A percentile compares a stretch with the other conserved stretches of the same genome.
Evolutionary conservation across 345 rosid genomes (phyloP).

Genomic region (Hirschfeldia incana): DNA sequence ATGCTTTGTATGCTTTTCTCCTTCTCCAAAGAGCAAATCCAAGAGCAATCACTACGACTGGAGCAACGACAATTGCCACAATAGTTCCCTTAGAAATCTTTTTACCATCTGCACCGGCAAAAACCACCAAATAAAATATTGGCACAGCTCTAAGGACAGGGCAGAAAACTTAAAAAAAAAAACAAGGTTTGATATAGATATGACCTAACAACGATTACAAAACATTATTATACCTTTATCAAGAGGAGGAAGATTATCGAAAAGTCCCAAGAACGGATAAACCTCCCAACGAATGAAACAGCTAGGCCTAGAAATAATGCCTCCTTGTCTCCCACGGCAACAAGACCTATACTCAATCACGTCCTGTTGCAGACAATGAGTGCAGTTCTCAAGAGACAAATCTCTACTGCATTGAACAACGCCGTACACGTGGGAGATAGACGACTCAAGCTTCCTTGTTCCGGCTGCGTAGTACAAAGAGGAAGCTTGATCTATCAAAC

Average conservation of each 20-base stretch:
- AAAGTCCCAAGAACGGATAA: constrained; percentile 30
- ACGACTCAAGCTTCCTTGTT: background rate
- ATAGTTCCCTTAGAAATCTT: constrained; percentile 11
- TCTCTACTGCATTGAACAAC: constrained; percentile 54
- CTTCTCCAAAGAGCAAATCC: constrained; percentile 4
- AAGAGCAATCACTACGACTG: constrained; percentile 8
- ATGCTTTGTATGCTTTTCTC: background rate
- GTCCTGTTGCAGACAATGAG: constrained; percentile 30
- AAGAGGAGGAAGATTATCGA: background rate
- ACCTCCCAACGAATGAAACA: constrained; percentile 44
- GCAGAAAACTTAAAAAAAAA: background rate
- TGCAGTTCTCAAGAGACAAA: constrained; percentile 30
- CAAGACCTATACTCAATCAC: constrained; percentile 19
- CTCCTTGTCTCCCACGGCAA: constrained; percentile 42
- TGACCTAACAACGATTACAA: background rate
- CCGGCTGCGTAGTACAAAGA: constrained; percentile 39
- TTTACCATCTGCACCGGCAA: constrained; percentile 26
- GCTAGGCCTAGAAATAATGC: constrained; percentile 35
- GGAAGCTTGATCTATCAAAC: constrained; percentile 13
- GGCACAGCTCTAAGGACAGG: background rate
- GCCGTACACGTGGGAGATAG: constrained; percentile 24
- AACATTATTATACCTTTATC: background rate
- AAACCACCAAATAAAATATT: background rate
- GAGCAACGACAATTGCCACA: constrained; percentile 12
- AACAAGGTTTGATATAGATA: background rate